Conservation (phyloP, 768 basidiomycete genomes). For the Rhodocollybia butyracea region DNA sequence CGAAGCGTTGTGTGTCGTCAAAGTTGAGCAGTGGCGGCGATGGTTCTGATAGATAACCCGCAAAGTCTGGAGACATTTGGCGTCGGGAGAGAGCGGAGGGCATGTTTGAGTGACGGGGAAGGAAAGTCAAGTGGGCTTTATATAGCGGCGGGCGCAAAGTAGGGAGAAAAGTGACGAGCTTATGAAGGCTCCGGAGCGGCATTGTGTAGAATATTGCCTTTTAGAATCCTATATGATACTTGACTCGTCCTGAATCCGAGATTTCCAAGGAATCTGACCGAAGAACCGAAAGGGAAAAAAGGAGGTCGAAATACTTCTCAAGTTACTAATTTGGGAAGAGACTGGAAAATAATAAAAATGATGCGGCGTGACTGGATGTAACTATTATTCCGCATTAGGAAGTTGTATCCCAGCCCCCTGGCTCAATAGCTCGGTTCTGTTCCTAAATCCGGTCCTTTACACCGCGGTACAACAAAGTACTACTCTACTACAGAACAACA, state of each 20-base stretch:
- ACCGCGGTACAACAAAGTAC: neutral
- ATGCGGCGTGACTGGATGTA: slow-evolving; percentile 8
- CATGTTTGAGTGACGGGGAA: slow-evolving; percentile 32
- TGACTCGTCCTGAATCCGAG: slow-evolving; percentile 37
- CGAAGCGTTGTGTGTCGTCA: slow-evolving; percentile 28
- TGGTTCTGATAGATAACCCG: neutral
- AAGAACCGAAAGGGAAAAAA: neutral
- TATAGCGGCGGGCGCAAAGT: slow-evolving; percentile 32
- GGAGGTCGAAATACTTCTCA: neutral
- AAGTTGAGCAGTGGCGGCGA: slow-evolving; percentile 29
- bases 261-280: slow-evolving; percentile 7
- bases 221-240: slow-evolving; percentile 2
- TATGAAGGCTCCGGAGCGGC: slow-evolving; percentile 14
- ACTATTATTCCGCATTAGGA: neutral
- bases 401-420: neutral
- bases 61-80: slow-evolving; percentile 24
- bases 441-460: slow-evolving; percentile 2
- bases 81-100: slow-evolving; percentile 36
- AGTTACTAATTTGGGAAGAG: slow-evolving; percentile 20
- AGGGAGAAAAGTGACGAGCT: slow-evolving; percentile 24
- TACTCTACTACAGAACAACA: slow-evolving; percentile 23
- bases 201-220: slow-evolving; percentile 2
- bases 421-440: neutral
- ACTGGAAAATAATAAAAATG: slow-evolving; percentile 5
- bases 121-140: slow-evolving; percentile 25